Conservation (phyloP, 1,284 basidiomycete species). For the Trichosporon sp. region DNA sequence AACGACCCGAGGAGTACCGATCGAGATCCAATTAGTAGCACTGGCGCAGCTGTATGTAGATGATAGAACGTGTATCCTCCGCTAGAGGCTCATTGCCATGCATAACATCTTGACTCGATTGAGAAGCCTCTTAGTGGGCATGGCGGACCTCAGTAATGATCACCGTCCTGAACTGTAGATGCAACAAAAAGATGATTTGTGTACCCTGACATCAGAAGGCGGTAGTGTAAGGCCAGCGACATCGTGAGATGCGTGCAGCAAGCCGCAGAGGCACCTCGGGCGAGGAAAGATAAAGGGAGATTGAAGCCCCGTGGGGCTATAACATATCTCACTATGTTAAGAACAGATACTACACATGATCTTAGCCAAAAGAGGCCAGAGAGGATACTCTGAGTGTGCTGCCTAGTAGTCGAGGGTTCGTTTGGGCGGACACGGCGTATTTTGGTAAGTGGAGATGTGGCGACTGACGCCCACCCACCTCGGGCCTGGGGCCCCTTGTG, state of each 20-base stretch:
- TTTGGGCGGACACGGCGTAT: not conserved
- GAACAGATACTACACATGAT: slow-evolving; percentile 50
- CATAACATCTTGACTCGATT: no score
- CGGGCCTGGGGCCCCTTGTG: no score
- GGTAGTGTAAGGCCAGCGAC: slow-evolving; percentile 25
- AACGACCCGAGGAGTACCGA: no score
- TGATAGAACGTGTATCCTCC: no score
- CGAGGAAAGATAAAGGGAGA: slow-evolving; percentile 38
- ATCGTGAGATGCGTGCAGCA: slow-evolving; percentile 20
- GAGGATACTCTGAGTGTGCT: slow-evolving; percentile 26
- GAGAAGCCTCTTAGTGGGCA: no score
- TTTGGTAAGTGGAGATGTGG: no score
- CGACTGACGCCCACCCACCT: no score
- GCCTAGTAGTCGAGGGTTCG: not conserved
- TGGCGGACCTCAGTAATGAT: no score
- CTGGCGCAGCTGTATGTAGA: no score
- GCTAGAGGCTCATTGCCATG: no score
- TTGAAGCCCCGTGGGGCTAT: slow-evolving; percentile 33
- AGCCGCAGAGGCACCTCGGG: slow-evolving; percentile 24
- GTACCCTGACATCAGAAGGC: slow-evolving; percentile 27
- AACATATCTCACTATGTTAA: slow-evolving; percentile 44
- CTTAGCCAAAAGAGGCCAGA: slow-evolving; percentile 50
- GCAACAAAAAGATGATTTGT: slow-evolving; percentile 5
- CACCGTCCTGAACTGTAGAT: no score
- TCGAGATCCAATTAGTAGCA: no score